Conservation (phyloP, 2,329 filamentous ascomycete genomes). For the Colletotrichum sp. region DNA sequence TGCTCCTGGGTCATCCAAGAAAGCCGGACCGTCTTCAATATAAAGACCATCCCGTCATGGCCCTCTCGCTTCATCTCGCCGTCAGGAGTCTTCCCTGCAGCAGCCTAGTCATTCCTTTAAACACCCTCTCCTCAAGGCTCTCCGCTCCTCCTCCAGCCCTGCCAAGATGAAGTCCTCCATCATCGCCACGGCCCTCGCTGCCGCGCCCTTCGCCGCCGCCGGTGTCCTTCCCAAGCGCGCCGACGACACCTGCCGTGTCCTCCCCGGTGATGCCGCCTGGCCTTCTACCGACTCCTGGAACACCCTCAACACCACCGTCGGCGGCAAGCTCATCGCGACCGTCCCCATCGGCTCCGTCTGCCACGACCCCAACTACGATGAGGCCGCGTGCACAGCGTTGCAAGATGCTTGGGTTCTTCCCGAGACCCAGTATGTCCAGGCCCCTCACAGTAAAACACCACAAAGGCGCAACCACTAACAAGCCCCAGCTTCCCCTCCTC, state of each 20-base stretch:
- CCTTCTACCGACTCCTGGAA: conserved; percentile 52
- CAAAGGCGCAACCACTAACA: neutral
- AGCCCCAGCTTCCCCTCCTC: conserved; percentile 35
- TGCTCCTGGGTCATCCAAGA: neutral
- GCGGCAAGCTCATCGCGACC: conserved; percentile 55
- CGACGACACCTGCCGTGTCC: conserved; percentile 37
- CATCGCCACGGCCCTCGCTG: conserved; percentile 4
- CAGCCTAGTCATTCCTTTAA: conserved; percentile 16
- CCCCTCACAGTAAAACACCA: neutral
- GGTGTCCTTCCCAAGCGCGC: conserved; percentile 14
- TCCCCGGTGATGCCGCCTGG: conserved; percentile 61
- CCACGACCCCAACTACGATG: conserved; percentile 53
- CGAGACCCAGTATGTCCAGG: conserved; percentile 36
- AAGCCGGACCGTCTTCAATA: neutral
- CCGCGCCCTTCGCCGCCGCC: conserved; percentile 9
- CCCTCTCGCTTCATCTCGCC: neutral
- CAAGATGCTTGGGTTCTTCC: conserved; percentile 37
- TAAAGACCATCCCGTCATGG: conserved; percentile 16
- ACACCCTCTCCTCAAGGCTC: neutral
- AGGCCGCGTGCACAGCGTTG: conserved; percentile 43
- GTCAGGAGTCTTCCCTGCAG: conserved; percentile 20
- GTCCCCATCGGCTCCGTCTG: conserved; percentile 58
- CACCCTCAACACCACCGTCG: conserved; percentile 55
- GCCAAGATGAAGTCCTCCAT: conserved; percentile 17
- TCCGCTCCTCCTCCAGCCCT: neutral